These are phyloP conservation scores for Trichophyton rubrum DNA, from an alignment of 2,329 filamentous ascomycete species.

Conservation along the genomic window DNA sequence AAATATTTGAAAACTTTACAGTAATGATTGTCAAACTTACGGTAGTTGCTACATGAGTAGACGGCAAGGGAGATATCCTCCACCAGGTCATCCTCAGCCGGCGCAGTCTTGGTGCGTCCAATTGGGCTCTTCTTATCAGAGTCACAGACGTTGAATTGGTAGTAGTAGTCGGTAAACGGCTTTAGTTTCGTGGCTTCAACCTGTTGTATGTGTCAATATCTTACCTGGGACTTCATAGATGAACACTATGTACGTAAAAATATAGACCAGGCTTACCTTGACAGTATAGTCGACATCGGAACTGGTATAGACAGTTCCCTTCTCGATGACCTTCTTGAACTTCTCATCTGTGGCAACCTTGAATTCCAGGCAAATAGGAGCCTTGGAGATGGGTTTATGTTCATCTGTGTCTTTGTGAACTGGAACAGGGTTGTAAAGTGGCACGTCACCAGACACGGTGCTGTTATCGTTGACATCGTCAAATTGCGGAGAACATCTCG, in stretches of 20 bases:
- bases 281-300: slow-evolving; percentile 65
- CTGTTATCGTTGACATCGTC: slow-evolving; percentile 39
- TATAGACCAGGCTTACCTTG: slow-evolving; percentile 38
- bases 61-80: slow-evolving; percentile 49
- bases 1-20: background rate
- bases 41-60: slow-evolving; percentile 59
- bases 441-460: slow-evolving; percentile 45
- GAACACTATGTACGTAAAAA: background rate
- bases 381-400: slow-evolving; percentile 49
- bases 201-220: slow-evolving; percentile 22
- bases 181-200: slow-evolving; percentile 52
- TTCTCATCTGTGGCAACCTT: slow-evolving; percentile 42
- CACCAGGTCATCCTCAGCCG: slow-evolving; percentile 44
- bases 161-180: slow-evolving; percentile 51
- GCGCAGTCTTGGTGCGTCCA: slow-evolving; percentile 59
- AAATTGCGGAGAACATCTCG: slow-evolving; percentile 28
- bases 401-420: slow-evolving; percentile 35
- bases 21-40: slow-evolving; percentile 24
- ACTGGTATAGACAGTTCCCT: slow-evolving; percentile 53
- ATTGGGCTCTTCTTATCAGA: slow-evolving; percentile 50
- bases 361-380: slow-evolving; percentile 57
- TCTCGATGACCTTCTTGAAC: slow-evolving; percentile 39
- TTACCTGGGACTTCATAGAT: slow-evolving; percentile 8
- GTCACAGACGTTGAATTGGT: slow-evolving; percentile 57
- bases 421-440: slow-evolving; percentile 48